Evolutionary conservation across 768 basidiomycete species (phyloP), one percentile per base, ranked within the genome.

Genomic region (Lactifluus hygrophoroides): DNA sequence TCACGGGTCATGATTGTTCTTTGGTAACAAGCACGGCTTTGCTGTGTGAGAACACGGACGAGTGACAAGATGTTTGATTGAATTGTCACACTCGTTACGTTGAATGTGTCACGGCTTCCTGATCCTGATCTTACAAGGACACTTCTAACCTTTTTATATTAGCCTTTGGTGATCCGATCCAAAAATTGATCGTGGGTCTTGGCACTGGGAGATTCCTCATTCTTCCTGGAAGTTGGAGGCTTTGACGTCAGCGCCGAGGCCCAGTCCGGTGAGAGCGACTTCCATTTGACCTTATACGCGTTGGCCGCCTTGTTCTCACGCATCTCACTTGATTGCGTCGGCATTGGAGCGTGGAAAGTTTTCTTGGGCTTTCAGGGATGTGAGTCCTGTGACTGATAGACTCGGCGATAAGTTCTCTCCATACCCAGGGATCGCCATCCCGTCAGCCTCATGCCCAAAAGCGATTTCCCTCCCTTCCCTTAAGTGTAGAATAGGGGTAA

Each of bases 121-220:
- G 40, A 40, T 52, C 35, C 44, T 25, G 48, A 50, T 55, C 54
- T 45, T 49, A 60, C 58, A 44, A 34, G 53, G 34, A 25, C 43
- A 16, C 56, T 43, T 40, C 54, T 51, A 40, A 60, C 54, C 42
- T 59, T 60, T 60, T 60, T 56, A 60, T 55, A 59, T 59, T 59
- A 59, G 48, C 58, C 59, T 56, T 60, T 56, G 59, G 59, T 56
- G 59, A 60, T 60, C 54, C 54, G 59, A 60, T 60, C 59, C 59
- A 51, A 60, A 60, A 60, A 56, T 56, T 60, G 59, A 60, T 60
- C 59, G 59, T 60, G 54, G 48, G 59, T 60, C 59, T 54, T 51
- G 58, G 25, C 53, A 43, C 42, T 54, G 46, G 32, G 25, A 59
- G 40, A 37, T 21, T 17, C 34, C 45, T 32, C 42, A 46, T 11